A percentile compares a stretch with the other conserved stretches of the same genome.
phyloP scores from a whole-genome alignment of 345 rosid species.

The Salix viminalis region DNA sequence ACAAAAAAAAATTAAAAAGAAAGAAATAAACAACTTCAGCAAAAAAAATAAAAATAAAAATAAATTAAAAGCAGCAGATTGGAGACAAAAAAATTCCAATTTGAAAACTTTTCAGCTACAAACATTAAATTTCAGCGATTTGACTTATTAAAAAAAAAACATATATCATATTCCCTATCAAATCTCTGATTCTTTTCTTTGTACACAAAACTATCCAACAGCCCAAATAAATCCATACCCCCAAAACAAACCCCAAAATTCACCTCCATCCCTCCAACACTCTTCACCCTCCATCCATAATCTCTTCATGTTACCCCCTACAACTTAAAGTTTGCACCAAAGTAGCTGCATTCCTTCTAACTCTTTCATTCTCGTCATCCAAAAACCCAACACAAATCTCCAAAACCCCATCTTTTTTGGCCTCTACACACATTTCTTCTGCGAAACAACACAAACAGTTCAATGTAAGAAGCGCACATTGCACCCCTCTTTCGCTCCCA shows the following conservation, averaged over 20 bases:
- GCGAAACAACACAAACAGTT: constrained; percentile 54
- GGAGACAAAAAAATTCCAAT: constrained; percentile 17
- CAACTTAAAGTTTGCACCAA: constrained; percentile 61
- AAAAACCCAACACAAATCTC: constrained; percentile 59
- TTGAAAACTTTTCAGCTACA: constrained; percentile 22
- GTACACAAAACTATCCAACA: constrained; percentile 52
- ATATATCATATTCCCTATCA: constrained; percentile 21
- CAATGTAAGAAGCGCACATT: constrained; percentile 67
- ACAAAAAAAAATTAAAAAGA: no score
- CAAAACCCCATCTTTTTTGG: constrained; percentile 49
- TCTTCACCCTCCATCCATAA: constrained; percentile 5
- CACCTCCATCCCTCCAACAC: constrained; percentile 33
- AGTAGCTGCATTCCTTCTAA: constrained; percentile 60
- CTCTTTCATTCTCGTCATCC: constrained; percentile 80
- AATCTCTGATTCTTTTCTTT: constrained; percentile 36
- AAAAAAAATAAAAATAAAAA: background rate
- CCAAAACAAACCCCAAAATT: constrained; percentile 25
- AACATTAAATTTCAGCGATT: constrained; percentile 19
- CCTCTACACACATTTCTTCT: constrained; percentile 42
- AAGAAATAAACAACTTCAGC: background rate
- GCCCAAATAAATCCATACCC: constrained; percentile 20
- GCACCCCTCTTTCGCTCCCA: constrained; percentile 66
- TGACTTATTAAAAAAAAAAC: constrained; percentile 26
- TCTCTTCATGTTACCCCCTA: constrained; percentile 17
- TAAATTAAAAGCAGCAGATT: background rate